Evolutionary conservation across 2,329 filamentous ascomycete species (phyloP).

Genomic region (Colletotrichum nymphaeae): DNA sequence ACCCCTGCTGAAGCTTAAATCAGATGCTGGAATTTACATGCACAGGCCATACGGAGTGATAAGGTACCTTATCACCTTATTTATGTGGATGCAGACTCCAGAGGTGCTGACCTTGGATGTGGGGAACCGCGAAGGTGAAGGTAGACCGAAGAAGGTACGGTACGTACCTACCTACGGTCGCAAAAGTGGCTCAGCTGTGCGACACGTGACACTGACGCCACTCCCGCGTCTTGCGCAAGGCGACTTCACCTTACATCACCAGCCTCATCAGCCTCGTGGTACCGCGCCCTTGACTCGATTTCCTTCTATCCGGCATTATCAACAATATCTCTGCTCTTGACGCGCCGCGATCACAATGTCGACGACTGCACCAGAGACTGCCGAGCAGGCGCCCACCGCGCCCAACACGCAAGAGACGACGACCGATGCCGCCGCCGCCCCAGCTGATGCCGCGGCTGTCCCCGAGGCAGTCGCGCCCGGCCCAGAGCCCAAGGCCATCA

Average conservation of each 20-base stretch:
- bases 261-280: constrained; percentile 28
- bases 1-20: neutral
- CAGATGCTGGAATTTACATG: neutral
- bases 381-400: constrained; percentile 41
- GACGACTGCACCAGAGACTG: constrained; percentile 47
- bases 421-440: constrained; percentile 3
- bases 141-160: neutral
- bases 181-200: neutral
- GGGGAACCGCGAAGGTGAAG: neutral
- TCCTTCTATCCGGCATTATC: neutral
- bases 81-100: too few species aligned
- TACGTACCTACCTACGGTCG: too few species aligned
- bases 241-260: constrained; percentile 24
- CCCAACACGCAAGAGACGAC: constrained; percentile 25
- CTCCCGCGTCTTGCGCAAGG: neutral
- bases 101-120: neutral
- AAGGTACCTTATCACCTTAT: too few species aligned
- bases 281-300: neutral
- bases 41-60: neutral
- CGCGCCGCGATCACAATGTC: constrained; percentile 44
- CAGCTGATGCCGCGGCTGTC: constrained; percentile 33
- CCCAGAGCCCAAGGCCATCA: constrained; percentile 73
- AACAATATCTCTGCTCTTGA: constrained; percentile 9
- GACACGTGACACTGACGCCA: constrained; percentile 19
- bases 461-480: constrained; percentile 58